phyloP scores from a whole-genome alignment of 2,329 filamentous ascomycete genomes.

The Bretziella fagacearum region DNA sequence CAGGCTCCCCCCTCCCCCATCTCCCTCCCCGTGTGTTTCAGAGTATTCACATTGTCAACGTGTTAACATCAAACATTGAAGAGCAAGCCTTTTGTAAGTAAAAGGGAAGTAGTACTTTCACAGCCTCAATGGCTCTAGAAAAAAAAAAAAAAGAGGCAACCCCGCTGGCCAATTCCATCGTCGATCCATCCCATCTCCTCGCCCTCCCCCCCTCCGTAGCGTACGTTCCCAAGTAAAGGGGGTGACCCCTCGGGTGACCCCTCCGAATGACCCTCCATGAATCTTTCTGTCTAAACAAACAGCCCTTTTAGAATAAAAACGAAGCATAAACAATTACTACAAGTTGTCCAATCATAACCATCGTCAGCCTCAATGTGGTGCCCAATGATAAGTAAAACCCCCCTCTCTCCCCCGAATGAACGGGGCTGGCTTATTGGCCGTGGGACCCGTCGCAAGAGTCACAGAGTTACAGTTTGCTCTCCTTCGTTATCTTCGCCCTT shows the following conservation, averaged over 20 bases:
- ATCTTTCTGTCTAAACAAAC: background rate
- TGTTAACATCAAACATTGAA: too few relatives aligned
- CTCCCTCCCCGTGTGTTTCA: too few relatives aligned
- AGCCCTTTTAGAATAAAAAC: background rate
- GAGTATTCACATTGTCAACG: too few relatives aligned
- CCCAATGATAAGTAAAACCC: too few relatives aligned
- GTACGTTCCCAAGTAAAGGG: background rate
- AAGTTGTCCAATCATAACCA: background rate
- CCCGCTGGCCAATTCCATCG: background rate
- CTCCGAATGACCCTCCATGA: background rate
- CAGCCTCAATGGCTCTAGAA: background rate
- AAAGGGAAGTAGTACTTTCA: too few relatives aligned
- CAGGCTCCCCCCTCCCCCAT: too few relatives aligned
- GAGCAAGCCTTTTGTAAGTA: too few relatives aligned
- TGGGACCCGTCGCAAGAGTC: background rate
- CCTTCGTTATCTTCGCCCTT: background rate
- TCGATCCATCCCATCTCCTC: slow-evolving; percentile 5
- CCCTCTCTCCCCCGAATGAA: background rate
- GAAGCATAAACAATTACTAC: background rate
- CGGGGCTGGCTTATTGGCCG: background rate
- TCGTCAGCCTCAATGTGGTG: background rate
- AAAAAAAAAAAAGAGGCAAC: too few relatives aligned
- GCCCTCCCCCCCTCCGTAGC: background rate
- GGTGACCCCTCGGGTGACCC: background rate
- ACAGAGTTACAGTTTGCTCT: background rate